phyloP scores from a whole-genome alignment of 192 early-diverging fungal species.

The Kickxella alabastrina region DNA sequence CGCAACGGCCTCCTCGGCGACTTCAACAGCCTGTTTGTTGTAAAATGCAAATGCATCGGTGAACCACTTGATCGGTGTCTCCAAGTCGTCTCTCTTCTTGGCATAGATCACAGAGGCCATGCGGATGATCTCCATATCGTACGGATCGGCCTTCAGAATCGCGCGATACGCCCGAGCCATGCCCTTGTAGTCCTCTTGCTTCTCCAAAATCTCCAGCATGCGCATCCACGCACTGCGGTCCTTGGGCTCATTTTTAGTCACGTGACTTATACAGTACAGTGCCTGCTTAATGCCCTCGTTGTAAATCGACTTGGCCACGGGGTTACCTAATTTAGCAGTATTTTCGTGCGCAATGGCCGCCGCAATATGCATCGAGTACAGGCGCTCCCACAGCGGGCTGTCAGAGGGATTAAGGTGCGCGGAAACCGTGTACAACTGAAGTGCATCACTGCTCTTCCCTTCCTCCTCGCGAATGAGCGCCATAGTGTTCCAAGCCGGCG shows the following conservation, averaged over 20 bases:
- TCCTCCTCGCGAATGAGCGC: constrained; percentile 88
- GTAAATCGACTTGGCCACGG: constrained; percentile 38
- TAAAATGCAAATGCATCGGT: constrained; percentile 42
- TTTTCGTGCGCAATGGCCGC: constrained; percentile 6
- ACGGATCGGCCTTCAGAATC: constrained; percentile 59
- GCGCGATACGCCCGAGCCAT: constrained; percentile 59
- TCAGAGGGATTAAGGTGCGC: constrained; percentile 81
- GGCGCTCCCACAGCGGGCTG: constrained; percentile 73
- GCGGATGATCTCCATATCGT: constrained; percentile 64
- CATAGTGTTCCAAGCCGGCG: constrained; percentile 83
- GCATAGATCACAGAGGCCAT: constrained; percentile 60
- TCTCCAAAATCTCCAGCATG: constrained; percentile 60
- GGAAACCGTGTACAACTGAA: constrained; percentile 81
- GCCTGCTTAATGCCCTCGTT: constrained; percentile 67
- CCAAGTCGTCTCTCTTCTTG: constrained; percentile 34
- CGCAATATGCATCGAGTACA: constrained; percentile 70
- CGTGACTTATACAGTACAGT: constrained; percentile 75
- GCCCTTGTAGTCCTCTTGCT: constrained; percentile 44
- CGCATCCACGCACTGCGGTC: constrained; percentile 70
- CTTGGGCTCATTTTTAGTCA: constrained; percentile 58
- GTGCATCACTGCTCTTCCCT: constrained; percentile 66
- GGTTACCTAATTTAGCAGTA: constrained; percentile 9
- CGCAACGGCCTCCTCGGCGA: constrained; percentile 57
- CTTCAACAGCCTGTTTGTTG: constrained; percentile 56
- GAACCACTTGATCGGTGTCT: constrained; percentile 39